Evolutionary conservation across 139 green algal genomes (phyloP).

Genomic region (Ettlia oleoabundans): DNA sequence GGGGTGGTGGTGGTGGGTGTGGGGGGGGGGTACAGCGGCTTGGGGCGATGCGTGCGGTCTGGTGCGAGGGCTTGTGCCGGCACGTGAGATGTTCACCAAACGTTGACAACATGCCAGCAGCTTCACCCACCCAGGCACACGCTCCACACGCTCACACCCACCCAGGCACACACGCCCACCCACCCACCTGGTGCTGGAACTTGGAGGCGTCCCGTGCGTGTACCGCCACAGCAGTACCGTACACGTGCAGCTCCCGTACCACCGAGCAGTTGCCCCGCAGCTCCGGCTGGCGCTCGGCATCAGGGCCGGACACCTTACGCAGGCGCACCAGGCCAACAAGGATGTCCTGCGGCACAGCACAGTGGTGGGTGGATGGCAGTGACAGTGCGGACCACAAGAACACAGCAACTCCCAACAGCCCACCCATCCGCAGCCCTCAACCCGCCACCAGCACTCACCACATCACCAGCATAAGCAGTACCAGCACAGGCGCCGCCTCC

Average conservation of each 20-base stretch:
- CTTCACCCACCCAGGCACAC: not conserved
- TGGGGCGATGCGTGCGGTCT: too few relatives aligned
- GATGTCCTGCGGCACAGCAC: constrained; percentile 93
- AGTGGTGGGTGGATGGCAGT: not conserved
- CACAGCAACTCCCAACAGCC: too few relatives aligned
- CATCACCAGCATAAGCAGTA: too few relatives aligned
- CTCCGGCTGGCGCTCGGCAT: constrained; percentile 71
- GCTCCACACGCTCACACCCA: not conserved
- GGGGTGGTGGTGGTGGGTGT: not conserved
- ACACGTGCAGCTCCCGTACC: constrained; percentile 98
- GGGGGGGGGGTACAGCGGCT: too few relatives aligned
- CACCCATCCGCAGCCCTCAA: too few relatives aligned
- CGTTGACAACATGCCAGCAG: not conserved
- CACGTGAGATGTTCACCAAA: not conserved
- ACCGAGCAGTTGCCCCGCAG: constrained; percentile 85
- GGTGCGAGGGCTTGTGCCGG: too few relatives aligned
- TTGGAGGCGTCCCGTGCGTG: constrained; percentile 82
- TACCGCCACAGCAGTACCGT: constrained; percentile 94
- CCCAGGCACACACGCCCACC: not conserved
- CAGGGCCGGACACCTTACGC: constrained; percentile 56
- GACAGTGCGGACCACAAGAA: too few relatives aligned
- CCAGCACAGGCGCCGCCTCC: too few relatives aligned
- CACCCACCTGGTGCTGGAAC: constrained; percentile 90
- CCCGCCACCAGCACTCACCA: too few relatives aligned
- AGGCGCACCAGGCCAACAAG: constrained; percentile 94